Base-by-base conservation (phyloP, 2,329 filamentous ascomycete species). In the Fusarium albidum region DNA sequence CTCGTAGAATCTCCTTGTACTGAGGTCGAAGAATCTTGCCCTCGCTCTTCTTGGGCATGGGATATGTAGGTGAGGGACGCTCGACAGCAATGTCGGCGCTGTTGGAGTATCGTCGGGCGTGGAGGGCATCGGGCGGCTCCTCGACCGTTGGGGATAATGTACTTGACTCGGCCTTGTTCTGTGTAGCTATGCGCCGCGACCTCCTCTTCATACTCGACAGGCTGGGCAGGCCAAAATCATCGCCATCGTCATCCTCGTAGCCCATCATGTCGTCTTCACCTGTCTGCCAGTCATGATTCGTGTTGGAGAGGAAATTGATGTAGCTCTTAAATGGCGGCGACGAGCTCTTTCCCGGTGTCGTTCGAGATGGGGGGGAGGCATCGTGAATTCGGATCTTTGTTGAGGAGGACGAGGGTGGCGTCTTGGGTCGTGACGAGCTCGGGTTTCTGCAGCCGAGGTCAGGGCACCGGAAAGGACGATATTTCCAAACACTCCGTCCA, bases 1-100 rank as follows among this genome's bases (percentile, higher is more conserved):
- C 87, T 79, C 83, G 85, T 15, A 99, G 77, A 38, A 99, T 96
- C 57, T 99, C 95, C 75, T 99, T 97, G 74, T 98, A 99, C 73
- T 99, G 95, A 44, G 95, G 95, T 59, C 95, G 86, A 17, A 99
- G 78, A 54, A 98, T 98, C 79, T 99, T 99, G 25, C 92, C 94
- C 71, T 97, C 93, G 57, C 84, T 88, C 74, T 93, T 96, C 74
- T 93, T 94, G 3, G 93, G 86, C 66, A 91, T 88, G 25, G 94
- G 94, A 68, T 98, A 98, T 57, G 85, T 87, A 12, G 91, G 86
- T 32, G 89, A 80, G 18, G 91, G 91, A 57, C 94, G 84, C 75
- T 97, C 93, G 68, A 96, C 90, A 14, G 93, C 92, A 71, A 98
- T 97, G 72, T 98, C 94, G 59, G 91, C 91, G 74, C 93, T 97